Evolutionary conservation across 2,329 filamentous ascomycete species (phyloP).

Genomic region (Verticillium nonalfalfae): DNA sequence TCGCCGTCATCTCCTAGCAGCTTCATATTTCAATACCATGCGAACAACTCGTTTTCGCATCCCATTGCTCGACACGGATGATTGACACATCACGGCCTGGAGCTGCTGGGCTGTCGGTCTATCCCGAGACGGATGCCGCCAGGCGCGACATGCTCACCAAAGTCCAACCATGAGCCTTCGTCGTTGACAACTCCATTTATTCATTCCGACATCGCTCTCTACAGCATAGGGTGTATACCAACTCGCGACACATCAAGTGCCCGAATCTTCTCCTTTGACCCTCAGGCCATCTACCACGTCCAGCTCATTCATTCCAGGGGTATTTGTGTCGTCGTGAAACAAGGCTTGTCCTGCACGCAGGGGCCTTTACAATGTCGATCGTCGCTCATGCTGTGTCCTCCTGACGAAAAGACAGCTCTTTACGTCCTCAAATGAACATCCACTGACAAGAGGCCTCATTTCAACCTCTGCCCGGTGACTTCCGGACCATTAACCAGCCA

Average conservation of each 20-base stretch:
- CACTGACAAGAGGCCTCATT: neutral
- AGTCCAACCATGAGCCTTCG: neutral
- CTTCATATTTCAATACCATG: neutral
- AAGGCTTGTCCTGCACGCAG: neutral
- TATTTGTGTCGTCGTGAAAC: neutral
- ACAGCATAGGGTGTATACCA: neutral
- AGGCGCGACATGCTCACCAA: too few relatives aligned
- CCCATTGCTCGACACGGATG: too few relatives aligned
- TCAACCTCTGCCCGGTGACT: neutral
- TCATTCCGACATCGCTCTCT: neutral
- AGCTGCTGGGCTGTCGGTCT: too few relatives aligned
- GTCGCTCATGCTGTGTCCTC: neutral
- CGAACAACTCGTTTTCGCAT: too few relatives aligned
- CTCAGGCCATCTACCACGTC: neutral
- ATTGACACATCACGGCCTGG: too few relatives aligned
- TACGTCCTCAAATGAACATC: neutral
- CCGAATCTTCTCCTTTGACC: neutral
- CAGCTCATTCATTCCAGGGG: neutral
- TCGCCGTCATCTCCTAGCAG: neutral
- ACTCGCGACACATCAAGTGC: neutral
- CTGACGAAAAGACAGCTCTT: neutral
- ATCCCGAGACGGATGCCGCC: too few relatives aligned
- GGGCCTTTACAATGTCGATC: neutral
- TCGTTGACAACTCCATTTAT: neutral
- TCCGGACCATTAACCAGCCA: conserved; percentile 13